Evolutionary conservation across 768 basidiomycete genomes (phyloP).

Genomic region (Termitomyces sp.): DNA sequence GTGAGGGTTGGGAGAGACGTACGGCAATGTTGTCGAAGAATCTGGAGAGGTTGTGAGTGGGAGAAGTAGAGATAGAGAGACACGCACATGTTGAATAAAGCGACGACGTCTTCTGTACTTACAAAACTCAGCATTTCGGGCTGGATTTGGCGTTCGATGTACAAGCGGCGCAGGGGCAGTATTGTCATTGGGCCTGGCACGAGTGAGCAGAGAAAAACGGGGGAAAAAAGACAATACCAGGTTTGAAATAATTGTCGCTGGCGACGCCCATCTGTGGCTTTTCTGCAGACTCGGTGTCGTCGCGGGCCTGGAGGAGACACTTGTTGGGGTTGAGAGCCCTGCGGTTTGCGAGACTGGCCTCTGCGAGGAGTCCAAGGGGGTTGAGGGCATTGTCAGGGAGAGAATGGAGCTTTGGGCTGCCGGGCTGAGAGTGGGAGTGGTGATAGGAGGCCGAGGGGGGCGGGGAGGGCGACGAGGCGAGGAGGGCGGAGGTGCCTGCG

Average conservation of each 20-base stretch:
- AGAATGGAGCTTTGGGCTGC: constrained; percentile 84
- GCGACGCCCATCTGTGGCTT: constrained; percentile 69
- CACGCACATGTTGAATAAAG: constrained; percentile 84
- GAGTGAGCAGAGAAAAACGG: not conserved
- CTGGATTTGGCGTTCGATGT: constrained; percentile 85
- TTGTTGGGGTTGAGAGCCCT: constrained; percentile 46
- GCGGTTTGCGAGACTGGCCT: constrained; percentile 78
- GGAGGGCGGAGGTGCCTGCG: constrained; percentile 53
- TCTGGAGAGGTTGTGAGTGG: constrained; percentile 27
- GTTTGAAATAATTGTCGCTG: constrained; percentile 87
- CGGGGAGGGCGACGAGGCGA: constrained; percentile 45
- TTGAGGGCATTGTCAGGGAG: constrained; percentile 91
- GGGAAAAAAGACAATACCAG: constrained; percentile 43
- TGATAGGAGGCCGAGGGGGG: constrained; percentile 31
- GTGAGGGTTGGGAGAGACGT: constrained; percentile 19
- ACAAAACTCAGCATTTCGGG: constrained; percentile 93
- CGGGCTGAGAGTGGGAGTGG: constrained; percentile 24
- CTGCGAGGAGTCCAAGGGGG: constrained; percentile 88
- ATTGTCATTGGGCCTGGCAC: constrained; percentile 79
- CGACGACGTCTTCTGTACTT: constrained; percentile 83
- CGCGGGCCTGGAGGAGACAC: constrained; percentile 34
- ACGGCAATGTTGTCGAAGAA: constrained; percentile 77
- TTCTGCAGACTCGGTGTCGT: constrained; percentile 26
- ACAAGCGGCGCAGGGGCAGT: constrained; percentile 73
- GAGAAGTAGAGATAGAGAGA: constrained; percentile 4